Conservation (phyloP, 1,139 yeast genomes). For the Debaryomyces udenii region DNA sequence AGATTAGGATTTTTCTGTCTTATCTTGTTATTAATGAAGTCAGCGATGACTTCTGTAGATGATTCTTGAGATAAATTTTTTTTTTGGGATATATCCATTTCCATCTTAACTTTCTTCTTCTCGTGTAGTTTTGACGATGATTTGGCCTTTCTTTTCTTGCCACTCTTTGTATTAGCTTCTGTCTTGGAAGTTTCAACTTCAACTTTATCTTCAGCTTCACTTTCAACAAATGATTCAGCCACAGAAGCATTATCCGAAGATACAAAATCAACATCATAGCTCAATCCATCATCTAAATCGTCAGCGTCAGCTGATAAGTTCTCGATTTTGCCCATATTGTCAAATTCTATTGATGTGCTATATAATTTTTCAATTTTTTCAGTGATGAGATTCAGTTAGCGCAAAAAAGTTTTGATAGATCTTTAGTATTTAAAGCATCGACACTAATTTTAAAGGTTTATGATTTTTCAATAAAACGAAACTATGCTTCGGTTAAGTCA, state of each 20-base stretch:
- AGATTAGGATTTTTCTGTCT: constrained; percentile 56
- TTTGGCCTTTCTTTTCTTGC: constrained; percentile 34
- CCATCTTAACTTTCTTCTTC: constrained; percentile 63
- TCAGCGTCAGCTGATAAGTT: constrained; percentile 34
- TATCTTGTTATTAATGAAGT: constrained; percentile 57
- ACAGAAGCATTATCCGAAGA: constrained; percentile 16
- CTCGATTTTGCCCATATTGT: constrained; percentile 7
- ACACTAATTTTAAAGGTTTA: no score
- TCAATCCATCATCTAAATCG: constrained; percentile 71
- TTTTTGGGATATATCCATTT: constrained; percentile 56
- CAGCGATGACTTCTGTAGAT: constrained; percentile 59
- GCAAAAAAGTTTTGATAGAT: constrained; percentile 3
- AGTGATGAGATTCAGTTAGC: constrained; percentile 2
- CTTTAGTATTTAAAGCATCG: neutral
- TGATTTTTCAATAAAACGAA: neutral
- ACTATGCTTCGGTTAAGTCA: constrained; percentile 1
- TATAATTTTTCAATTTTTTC: neutral
- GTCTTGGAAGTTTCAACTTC: constrained; percentile 18
- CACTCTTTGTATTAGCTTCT: constrained; percentile 17
- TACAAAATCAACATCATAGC: constrained; percentile 49
- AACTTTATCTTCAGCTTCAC: constrained; percentile 11
- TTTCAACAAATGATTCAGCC: constrained; percentile 13
- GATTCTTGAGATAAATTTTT: constrained; percentile 48
- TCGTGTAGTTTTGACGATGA: constrained; percentile 42
- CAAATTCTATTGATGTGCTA: no score